A percentile compares a stretch with the other conserved stretches of the same genome.
Conservation (phyloP, 2,329 filamentous ascomycete species). For the Colletotrichum ledebouriae region DNA sequence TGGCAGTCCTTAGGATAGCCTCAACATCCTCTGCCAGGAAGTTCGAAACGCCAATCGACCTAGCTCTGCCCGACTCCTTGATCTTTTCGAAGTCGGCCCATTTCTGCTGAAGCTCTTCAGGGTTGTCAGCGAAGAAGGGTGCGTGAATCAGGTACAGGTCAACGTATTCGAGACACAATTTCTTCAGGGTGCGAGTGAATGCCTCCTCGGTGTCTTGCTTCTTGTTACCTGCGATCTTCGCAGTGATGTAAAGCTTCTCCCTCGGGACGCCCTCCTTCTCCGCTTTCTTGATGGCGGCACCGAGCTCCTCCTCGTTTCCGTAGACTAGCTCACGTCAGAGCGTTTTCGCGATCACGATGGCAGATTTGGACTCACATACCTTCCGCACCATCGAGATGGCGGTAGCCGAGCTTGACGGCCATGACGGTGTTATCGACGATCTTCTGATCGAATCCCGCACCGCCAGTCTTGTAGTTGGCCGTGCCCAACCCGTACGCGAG, state of each 20-base stretch:
- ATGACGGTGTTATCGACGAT: conserved; percentile 64
- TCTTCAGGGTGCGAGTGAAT: conserved; percentile 71
- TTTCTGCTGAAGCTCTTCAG: conserved; percentile 67
- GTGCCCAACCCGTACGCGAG: conserved; percentile 81
- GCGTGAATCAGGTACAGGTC: conserved; percentile 78
- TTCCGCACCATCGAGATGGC: conserved; percentile 82
- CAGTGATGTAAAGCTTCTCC: conserved; percentile 77
- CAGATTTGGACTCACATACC: conserved; percentile 54
- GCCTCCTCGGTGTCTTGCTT: conserved; percentile 61
- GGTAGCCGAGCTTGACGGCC: conserved; percentile 78
- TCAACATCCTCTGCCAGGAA: conserved; percentile 72
- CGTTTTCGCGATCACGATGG: neutral
- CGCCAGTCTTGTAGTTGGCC: conserved; percentile 69
- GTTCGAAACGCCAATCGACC: conserved; percentile 84
- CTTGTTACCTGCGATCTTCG: conserved; percentile 63
- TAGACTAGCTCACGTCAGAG: conserved; percentile 60
- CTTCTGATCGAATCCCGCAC: conserved; percentile 67
- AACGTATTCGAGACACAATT: conserved; percentile 77
- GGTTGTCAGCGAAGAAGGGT: conserved; percentile 65
- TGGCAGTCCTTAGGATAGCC: conserved; percentile 68
- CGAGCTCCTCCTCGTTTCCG: conserved; percentile 77
- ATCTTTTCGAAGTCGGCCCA: conserved; percentile 76
- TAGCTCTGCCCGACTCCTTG: conserved; percentile 73
- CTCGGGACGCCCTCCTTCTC: conserved; percentile 74
- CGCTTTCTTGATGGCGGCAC: conserved; percentile 76